Percentiles rank a stretch among this genome's conserved stretches.
phyloP scores from a whole-genome alignment of 2,329 filamentous ascomycete genomes.

The Westerdykella sp. region DNA sequence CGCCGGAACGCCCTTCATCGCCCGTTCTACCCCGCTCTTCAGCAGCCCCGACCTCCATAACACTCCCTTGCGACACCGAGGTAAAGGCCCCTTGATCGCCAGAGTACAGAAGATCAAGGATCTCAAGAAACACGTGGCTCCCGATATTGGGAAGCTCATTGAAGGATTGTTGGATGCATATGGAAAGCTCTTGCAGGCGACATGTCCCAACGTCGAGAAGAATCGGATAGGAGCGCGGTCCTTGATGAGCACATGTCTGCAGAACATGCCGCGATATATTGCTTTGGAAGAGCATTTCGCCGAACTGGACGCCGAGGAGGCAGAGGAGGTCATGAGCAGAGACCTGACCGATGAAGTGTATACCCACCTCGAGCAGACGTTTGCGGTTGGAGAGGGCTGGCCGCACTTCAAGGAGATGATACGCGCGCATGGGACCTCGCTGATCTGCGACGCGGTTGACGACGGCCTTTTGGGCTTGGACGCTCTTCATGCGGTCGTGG shows the following conservation, averaged over 20 bases:
- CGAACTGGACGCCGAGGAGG: slow-evolving; percentile 25
- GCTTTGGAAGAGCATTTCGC: slow-evolving; percentile 36
- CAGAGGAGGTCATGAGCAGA: slow-evolving; percentile 24
- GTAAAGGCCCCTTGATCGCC: slow-evolving; percentile 19
- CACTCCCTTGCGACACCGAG: slow-evolving; percentile 25
- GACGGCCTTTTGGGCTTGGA: slow-evolving; percentile 26
- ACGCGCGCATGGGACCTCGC: slow-evolving; percentile 36
- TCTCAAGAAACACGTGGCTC: slow-evolving; percentile 16
- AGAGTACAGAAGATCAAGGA: slow-evolving; percentile 14
- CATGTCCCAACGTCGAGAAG: slow-evolving; percentile 13
- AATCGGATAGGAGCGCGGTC: slow-evolving; percentile 32
- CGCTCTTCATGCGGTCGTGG: slow-evolving; percentile 20
- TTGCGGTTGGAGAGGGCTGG: slow-evolving; percentile 34
- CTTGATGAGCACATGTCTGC: slow-evolving; percentile 36
- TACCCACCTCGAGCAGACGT: slow-evolving; percentile 33
- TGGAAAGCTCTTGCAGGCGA: slow-evolving; percentile 32
- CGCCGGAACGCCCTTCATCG: slow-evolving; percentile 31
- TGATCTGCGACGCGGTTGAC: slow-evolving; percentile 34
- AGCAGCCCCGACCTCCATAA: slow-evolving; percentile 26
- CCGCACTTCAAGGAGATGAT: slow-evolving; percentile 37
- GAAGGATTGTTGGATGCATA: slow-evolving; percentile 29
- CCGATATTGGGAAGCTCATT: slow-evolving; percentile 25
- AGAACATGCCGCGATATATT: slow-evolving; percentile 38
- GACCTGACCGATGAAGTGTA: slow-evolving; percentile 38
- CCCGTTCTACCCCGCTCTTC: slow-evolving; percentile 21